Conservation (phyloP, 768 basidiomycete genomes). For the Termitomyces sp. region DNA sequence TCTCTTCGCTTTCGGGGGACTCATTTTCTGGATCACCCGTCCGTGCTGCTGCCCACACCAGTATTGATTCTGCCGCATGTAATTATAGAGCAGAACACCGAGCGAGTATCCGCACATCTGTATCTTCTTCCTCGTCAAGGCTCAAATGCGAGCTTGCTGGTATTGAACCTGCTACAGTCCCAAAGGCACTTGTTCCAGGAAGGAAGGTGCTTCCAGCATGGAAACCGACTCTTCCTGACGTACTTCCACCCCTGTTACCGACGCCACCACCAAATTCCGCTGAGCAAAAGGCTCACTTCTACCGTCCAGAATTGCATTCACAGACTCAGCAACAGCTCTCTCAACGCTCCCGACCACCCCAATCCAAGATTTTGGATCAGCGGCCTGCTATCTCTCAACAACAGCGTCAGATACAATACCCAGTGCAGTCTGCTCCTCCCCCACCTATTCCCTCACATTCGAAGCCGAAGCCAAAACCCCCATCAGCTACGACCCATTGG, state of each 20-base stretch:
- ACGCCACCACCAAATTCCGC: conserved; percentile 15
- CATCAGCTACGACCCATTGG: neutral
- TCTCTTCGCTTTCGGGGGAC: conserved; percentile 3
- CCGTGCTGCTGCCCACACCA: neutral
- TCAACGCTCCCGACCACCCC: neutral
- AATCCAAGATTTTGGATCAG: neutral
- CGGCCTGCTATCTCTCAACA: neutral
- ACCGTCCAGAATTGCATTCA: conserved; percentile 1
- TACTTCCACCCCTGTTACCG: conserved; percentile 21
- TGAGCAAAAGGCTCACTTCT: conserved; percentile 9
- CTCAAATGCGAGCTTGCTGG: conserved; percentile 9
- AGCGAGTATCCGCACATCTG: neutral
- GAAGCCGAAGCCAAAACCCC: conserved; percentile 3
- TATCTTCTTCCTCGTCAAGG: conserved; percentile 7
- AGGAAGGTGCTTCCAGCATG: conserved; percentile 36
- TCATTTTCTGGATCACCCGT: conserved; percentile 7
- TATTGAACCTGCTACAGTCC: neutral
- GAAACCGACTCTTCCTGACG: conserved; percentile 30
- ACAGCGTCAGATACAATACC: neutral
- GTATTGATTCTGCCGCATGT: neutral
- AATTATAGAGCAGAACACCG: neutral
- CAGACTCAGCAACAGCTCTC: conserved; percentile 11
- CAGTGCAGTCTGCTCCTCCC: conserved; percentile 1
- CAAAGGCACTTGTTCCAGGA: conserved; percentile 8
- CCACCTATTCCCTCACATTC: conserved; percentile 14